phyloP scores from a whole-genome alignment of 306 rosid species.

The Gleditsia sinensis region DNA sequence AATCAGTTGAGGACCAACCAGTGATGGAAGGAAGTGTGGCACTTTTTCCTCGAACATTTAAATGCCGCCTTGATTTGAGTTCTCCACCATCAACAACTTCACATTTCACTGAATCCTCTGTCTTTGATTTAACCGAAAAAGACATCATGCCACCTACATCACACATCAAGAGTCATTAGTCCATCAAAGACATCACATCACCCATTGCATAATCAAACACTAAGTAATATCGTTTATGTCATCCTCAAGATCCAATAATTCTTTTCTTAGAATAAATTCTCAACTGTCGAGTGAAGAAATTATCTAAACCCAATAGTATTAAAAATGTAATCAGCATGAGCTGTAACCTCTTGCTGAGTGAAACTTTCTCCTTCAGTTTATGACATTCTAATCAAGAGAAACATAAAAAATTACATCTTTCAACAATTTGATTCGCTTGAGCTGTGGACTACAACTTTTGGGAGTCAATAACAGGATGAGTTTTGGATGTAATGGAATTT shows the following conservation, averaged over 20 bases:
- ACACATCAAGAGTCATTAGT: constrained; percentile 37
- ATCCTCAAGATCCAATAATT: background rate
- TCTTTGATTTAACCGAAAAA: constrained; percentile 78
- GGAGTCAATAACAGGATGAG: background rate
- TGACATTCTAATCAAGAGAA: background rate
- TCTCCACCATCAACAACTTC: constrained; percentile 99
- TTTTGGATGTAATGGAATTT: background rate
- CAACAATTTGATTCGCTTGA: background rate
- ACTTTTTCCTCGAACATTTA: constrained; percentile 98
- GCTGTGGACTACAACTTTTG: background rate
- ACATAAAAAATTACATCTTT: background rate
- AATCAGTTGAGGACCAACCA: constrained; percentile 52
- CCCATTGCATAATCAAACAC: constrained; percentile 3
- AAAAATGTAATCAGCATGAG: background rate
- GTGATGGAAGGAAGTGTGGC: constrained; percentile 97
- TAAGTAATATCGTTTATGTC: background rate
- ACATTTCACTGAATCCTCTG: constrained; percentile 84
- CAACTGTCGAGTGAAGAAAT: background rate
- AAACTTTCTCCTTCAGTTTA: background rate
- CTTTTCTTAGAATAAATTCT: constrained; percentile 1
- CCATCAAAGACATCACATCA: constrained; percentile 14
- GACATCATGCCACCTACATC: constrained; percentile 97
- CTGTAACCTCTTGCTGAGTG: background rate
- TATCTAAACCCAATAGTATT: background rate
- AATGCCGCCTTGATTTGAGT: constrained; percentile 89